A percentile compares a stretch with the other conserved stretches of the same genome.
phyloP scores from a whole-genome alignment of 2,329 filamentous ascomycete genomes.

The Aciculosporium take region DNA sequence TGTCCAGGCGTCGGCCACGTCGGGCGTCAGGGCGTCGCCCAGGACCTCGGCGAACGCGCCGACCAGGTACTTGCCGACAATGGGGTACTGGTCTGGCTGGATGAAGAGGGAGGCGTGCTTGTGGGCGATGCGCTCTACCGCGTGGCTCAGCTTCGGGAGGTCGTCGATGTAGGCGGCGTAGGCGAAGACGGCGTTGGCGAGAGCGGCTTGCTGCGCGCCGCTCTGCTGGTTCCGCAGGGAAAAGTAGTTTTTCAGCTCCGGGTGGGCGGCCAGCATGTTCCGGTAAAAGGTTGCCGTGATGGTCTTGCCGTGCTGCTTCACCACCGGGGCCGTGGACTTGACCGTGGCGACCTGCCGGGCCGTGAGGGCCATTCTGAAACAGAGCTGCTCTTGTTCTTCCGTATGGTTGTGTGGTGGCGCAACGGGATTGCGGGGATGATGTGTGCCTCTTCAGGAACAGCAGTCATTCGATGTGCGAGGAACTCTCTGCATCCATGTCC shows the following conservation, averaged over 20 bases:
- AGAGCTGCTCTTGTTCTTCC: no score
- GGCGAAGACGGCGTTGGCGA: slow-evolving; percentile 54
- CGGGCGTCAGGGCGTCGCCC: slow-evolving; percentile 50
- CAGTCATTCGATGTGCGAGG: not conserved
- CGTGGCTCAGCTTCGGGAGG: slow-evolving; percentile 40
- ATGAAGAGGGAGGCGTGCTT: slow-evolving; percentile 65
- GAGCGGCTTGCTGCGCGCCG: slow-evolving; percentile 53
- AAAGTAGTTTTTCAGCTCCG: slow-evolving; percentile 55
- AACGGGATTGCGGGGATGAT: no score
- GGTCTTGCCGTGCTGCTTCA: slow-evolving; percentile 50
- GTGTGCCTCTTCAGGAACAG: not conserved
- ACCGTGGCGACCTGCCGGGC: slow-evolving; percentile 53
- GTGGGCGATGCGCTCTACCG: slow-evolving; percentile 55
- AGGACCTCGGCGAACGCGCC: slow-evolving; percentile 54
- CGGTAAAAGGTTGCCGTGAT: slow-evolving; percentile 64
- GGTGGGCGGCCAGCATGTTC: slow-evolving; percentile 50
- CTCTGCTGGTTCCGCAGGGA: slow-evolving; percentile 55
- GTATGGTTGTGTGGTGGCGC: no score
- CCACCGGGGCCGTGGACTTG: slow-evolving; percentile 62
- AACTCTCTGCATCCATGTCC: no score
- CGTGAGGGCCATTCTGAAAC: slow-evolving; percentile 35
- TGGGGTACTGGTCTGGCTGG: slow-evolving; percentile 51
- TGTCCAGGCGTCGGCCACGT: slow-evolving; percentile 56
- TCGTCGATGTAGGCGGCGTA: slow-evolving; percentile 64
- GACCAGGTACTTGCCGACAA: slow-evolving; percentile 56